These are phyloP conservation scores for Xylariales sp. DNA, from an alignment of 2,329 filamentous ascomycete genomes.

Conservation along the genomic window DNA sequence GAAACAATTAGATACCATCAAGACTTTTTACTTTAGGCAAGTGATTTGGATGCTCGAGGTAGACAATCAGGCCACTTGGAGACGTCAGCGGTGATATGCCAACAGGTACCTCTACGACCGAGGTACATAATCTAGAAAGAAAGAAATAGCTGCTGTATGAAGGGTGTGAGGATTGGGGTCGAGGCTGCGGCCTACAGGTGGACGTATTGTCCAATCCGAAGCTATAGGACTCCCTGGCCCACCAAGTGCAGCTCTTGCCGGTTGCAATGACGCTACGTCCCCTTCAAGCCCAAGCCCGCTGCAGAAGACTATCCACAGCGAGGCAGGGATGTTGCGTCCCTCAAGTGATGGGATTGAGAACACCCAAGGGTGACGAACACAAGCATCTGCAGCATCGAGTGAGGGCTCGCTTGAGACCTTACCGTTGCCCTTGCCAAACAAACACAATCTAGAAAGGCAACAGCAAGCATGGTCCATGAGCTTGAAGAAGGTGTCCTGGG, in stretches of 20 bases:
- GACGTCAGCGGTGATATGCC: not conserved
- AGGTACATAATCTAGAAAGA: not conserved
- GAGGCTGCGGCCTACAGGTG: not conserved
- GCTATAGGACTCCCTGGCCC: not conserved
- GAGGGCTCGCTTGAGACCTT: too few relatives aligned
- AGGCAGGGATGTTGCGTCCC: not conserved
- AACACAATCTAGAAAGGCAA: too few relatives aligned
- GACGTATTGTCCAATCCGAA: slow-evolving; percentile 2
- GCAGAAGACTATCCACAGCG: slow-evolving; percentile 2
- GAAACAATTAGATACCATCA: too few relatives aligned
- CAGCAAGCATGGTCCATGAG: too few relatives aligned
- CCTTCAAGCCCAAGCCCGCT: not conserved
- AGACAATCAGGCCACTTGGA: not conserved
- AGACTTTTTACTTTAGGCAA: not conserved
- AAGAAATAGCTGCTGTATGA: not conserved
- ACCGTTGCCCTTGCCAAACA: too few relatives aligned
- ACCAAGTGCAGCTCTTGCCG: not conserved
- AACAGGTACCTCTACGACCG: slow-evolving; percentile 1
- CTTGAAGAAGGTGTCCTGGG: too few relatives aligned
- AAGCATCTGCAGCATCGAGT: too few relatives aligned
- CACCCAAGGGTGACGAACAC: too few relatives aligned
- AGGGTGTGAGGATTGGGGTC: slow-evolving; percentile 1
- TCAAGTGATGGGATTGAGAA: not conserved
- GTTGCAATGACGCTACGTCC: too few relatives aligned
- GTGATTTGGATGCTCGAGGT: not conserved